Evolutionary conservation across 345 rosid genomes (phyloP), one percentile per base, ranked within the genome.

Genomic region (Pistacia atlantica): DNA sequence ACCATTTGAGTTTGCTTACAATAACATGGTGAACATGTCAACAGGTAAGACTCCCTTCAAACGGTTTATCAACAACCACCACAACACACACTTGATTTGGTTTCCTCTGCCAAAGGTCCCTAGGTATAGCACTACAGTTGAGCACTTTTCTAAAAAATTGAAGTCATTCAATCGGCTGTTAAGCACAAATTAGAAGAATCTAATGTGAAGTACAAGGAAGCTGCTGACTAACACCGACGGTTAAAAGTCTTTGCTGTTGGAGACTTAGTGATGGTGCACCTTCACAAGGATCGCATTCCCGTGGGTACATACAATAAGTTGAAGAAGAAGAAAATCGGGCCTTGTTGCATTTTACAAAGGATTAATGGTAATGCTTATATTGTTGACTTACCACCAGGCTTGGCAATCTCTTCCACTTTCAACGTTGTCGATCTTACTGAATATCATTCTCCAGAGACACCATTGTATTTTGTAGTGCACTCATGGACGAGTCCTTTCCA

Each of bases 341-440:
- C 75, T 2, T 76, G 11, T 17, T 25, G 60, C 6, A 51, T 76
- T 20, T 25, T 76, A 2, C 35, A 25, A 9, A 77, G 71, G 71
- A 63, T 78, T 22, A 65, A 56, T 17, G 70, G 71, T 1, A 78
- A 65, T 71, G 65, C 56, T 61, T 77, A 77, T 20, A 58, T 69
- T 2, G 42, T 77, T 13, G 69, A 18, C 48, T 64, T 77, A 6
- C 80, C 80, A 5, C 18, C 25, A 0, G 1, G 2, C 11, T 69
- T 70, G 71, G 64, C 14, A 11, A 72, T 71, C 10, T 78, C 72
- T 3, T 20, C 54, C 0, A 63, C 75, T 4, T 78, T 78, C 48
- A 78, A 72, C 45, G 48, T 78, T 4, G 71, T 59, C 0, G 59
- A 78, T 22, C 18, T 78, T 2, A 31, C 33, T 31, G 33, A 31